Conservation (phyloP, 78 protist species). For the Dictyostelium brefeldianum region DNA sequence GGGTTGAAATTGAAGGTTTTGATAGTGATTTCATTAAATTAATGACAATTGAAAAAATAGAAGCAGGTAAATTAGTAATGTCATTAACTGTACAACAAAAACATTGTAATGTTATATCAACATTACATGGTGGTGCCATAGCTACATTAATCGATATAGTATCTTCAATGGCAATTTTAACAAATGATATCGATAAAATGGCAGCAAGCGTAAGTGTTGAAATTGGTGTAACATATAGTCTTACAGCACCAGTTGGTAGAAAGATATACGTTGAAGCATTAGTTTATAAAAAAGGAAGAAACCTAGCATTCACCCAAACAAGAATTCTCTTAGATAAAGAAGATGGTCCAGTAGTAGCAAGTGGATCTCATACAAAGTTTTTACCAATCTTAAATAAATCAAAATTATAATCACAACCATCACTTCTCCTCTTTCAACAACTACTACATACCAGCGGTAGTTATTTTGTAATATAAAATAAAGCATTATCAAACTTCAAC, state of each 20-base stretch:
- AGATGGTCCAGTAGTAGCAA: background rate
- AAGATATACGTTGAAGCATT: background rate
- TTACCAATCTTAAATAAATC: background rate
- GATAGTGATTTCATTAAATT: background rate
- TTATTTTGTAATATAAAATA: too few relatives aligned
- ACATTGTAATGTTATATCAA: conserved; percentile 26
- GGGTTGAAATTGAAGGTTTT: conserved; percentile 2
- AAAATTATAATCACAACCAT: too few relatives aligned
- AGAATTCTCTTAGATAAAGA: background rate
- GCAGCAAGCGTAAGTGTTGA: conserved; percentile 47
- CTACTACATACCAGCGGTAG: too few relatives aligned
- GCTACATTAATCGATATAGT: conserved; percentile 32
- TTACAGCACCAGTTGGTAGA: background rate
- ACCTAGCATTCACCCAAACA: conserved; percentile 59
- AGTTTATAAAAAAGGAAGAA: conserved; percentile 43
- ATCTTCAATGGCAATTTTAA: conserved; percentile 20
- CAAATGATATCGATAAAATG: background rate
- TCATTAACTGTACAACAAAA: conserved; percentile 30
- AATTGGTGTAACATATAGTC: background rate
- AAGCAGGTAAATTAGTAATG: conserved; percentile 7
- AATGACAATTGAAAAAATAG: background rate
- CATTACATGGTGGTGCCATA: conserved; percentile 46
- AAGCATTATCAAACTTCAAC: too few relatives aligned
- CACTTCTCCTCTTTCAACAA: too few relatives aligned
- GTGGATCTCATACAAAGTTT: conserved; percentile 68